Percentiles rank a stretch among this genome's conserved stretches.
Evolutionary conservation across 768 basidiomycete species (phyloP).

Genomic region (Panaeolus cyanescens): DNA sequence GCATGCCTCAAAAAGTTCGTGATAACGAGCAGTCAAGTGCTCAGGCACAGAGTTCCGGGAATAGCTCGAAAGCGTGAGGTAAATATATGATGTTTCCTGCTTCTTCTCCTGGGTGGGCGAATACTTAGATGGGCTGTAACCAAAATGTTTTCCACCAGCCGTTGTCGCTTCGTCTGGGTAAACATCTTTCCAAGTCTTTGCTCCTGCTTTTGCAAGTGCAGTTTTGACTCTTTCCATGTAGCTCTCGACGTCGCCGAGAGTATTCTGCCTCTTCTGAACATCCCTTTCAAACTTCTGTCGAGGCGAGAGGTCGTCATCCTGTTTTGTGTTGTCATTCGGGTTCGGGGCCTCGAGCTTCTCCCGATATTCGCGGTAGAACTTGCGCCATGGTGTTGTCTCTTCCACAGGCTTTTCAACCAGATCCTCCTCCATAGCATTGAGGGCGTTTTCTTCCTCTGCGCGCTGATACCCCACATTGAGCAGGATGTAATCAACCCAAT

Average conservation of each 20-base stretch:
- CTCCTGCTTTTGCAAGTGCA: slow-evolving; percentile 32
- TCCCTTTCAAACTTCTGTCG: slow-evolving; percentile 9
- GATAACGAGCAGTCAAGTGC: slow-evolving; percentile 41
- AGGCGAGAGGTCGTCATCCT: neutral
- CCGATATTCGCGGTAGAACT: neutral
- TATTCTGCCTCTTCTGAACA: slow-evolving; percentile 14
- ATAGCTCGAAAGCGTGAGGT: slow-evolving; percentile 8
- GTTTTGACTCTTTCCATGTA: slow-evolving; percentile 37
- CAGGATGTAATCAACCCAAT: slow-evolving; percentile 40
- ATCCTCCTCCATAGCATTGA: neutral
- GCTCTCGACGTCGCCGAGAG: slow-evolving; percentile 25
- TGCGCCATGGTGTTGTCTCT: neutral
- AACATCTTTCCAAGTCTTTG: slow-evolving; percentile 45
- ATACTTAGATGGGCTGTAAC: slow-evolving; percentile 4
- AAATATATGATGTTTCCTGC: slow-evolving; percentile 11
- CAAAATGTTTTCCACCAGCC: slow-evolving; percentile 4
- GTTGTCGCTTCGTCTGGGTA: slow-evolving; percentile 28
- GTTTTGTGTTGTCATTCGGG: slow-evolving; percentile 7
- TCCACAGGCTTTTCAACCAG: neutral
- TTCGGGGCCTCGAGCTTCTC: neutral
- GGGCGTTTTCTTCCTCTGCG: neutral
- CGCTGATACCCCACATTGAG: neutral
- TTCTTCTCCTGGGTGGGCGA: neutral
- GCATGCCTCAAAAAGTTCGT: slow-evolving; percentile 60
- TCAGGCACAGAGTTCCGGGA: slow-evolving; percentile 25